These are phyloP conservation scores for Eucalyptus albens DNA, from an alignment of 345 rosid species.

Conservation along the genomic window DNA sequence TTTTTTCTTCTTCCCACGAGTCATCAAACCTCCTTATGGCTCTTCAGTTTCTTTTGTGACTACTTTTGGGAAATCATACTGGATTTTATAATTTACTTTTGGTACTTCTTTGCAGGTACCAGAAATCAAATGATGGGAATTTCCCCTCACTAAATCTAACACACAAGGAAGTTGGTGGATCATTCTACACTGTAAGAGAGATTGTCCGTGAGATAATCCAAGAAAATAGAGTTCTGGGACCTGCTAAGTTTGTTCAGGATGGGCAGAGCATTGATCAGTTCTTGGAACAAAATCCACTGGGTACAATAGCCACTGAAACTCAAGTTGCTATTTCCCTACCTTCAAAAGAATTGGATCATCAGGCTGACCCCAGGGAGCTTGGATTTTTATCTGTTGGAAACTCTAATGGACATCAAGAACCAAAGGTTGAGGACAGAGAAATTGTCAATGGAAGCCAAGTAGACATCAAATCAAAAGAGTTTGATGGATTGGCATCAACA, in stretches of 20 bases:
- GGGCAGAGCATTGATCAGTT: constrained; percentile 22
- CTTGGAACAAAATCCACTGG: constrained; percentile 35
- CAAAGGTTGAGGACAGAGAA: constrained; percentile 3
- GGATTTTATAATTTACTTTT: not conserved
- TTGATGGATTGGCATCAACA: not conserved
- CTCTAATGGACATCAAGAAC: constrained; percentile 4
- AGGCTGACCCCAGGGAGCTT: constrained; percentile 1
- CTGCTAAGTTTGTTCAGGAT: constrained; percentile 35
- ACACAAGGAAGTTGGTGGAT: constrained; percentile 93
- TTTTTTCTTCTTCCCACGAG: not conserved
- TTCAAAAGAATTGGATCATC: not conserved
- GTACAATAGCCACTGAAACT: constrained; percentile 45
- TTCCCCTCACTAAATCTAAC: constrained; percentile 82
- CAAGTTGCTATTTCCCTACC: constrained; percentile 15
- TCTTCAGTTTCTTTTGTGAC: not conserved
- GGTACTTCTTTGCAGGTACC: constrained; percentile 48
- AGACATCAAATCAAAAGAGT: constrained; percentile 1
- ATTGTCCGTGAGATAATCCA: constrained; percentile 94
- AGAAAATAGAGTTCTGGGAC: constrained; percentile 91
- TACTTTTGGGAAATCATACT: not conserved
- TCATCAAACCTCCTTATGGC: not conserved
- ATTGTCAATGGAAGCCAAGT: constrained; percentile 15
- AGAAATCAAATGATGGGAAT: constrained; percentile 50
- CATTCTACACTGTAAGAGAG: constrained; percentile 90
- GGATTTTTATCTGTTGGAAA: constrained; percentile 1